Evolutionary conservation across 1,284 basidiomycete genomes (phyloP).

Genomic region (Porphyrellus sp.): DNA sequence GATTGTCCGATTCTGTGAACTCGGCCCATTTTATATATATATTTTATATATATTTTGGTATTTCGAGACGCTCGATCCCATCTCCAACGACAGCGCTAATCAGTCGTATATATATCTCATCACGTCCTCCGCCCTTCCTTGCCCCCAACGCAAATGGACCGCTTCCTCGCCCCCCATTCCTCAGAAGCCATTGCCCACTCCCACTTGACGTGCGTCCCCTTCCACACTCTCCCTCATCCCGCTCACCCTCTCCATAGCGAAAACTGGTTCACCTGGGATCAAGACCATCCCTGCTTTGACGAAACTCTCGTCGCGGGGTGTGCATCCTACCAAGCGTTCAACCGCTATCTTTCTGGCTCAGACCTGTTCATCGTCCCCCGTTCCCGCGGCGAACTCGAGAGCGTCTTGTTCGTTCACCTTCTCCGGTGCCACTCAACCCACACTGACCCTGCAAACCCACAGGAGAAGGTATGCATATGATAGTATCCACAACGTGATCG

Average conservation of each 20-base stretch:
- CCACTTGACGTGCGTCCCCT: conserved; percentile 56
- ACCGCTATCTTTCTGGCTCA: conserved; percentile 54
- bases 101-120: conserved; percentile 16
- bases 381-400: conserved; percentile 62
- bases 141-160: conserved; percentile 46
- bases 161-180: conserved; percentile 67
- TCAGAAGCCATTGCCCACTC: conserved; percentile 70
- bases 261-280: conserved; percentile 64
- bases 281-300: conserved; percentile 62
- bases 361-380: conserved; percentile 70
- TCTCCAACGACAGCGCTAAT: conserved; percentile 12
- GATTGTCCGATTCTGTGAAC: not conserved
- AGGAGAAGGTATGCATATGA: conserved; percentile 74
- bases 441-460: conserved; percentile 15
- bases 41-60: not conserved
- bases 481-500: conserved; percentile 74
- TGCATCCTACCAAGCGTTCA: conserved; percentile 61
- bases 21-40: not conserved
- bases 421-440: not conserved
- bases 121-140: not conserved
- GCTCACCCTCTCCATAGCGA: conserved; percentile 43
- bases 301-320: conserved; percentile 70
- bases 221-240: not conserved
- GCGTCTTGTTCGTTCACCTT: conserved; percentile 54
- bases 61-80: conserved; percentile 12